Conservation (phyloP, 441 rosid genomes). For the Corymbia citriodora region DNA sequence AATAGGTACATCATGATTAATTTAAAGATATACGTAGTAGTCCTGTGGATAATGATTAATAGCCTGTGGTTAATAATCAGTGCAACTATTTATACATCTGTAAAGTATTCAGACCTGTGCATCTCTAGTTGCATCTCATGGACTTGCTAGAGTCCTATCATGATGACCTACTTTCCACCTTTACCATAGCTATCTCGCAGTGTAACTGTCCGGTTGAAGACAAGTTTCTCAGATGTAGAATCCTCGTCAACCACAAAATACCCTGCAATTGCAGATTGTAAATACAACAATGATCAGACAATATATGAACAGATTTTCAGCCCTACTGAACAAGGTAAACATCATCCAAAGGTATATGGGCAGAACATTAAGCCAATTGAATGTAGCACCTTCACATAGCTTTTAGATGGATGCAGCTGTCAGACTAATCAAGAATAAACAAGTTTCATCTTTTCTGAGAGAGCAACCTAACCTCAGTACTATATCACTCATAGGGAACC, state of each 20-base stretch:
- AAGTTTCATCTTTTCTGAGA: not conserved
- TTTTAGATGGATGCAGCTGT: not conserved
- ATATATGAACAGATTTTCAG: not conserved
- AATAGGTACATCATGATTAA: not conserved
- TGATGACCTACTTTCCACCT: conserved; percentile 42
- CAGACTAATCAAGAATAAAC: not conserved
- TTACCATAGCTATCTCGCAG: conserved; percentile 70
- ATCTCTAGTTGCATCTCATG: not conserved
- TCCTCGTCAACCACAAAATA: conserved; percentile 75
- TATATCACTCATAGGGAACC: not conserved
- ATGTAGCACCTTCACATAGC: not conserved
- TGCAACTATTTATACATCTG: not conserved
- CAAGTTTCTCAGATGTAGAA: conserved; percentile 62
- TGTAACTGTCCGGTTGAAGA: conserved; percentile 83
- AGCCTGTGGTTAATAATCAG: not conserved
- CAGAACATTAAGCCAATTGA: not conserved
- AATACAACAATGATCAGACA: not conserved
- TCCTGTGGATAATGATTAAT: not conserved
- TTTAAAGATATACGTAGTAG: not conserved
- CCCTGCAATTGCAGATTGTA: conserved; percentile 36
- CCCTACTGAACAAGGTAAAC: not conserved
- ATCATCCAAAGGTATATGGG: not conserved
- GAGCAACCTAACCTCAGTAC: not conserved
- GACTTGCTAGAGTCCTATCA: not conserved
- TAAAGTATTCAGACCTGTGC: not conserved